Conservation (phyloP, 441 rosid genomes). For the Dalechampia spathulata region DNA sequence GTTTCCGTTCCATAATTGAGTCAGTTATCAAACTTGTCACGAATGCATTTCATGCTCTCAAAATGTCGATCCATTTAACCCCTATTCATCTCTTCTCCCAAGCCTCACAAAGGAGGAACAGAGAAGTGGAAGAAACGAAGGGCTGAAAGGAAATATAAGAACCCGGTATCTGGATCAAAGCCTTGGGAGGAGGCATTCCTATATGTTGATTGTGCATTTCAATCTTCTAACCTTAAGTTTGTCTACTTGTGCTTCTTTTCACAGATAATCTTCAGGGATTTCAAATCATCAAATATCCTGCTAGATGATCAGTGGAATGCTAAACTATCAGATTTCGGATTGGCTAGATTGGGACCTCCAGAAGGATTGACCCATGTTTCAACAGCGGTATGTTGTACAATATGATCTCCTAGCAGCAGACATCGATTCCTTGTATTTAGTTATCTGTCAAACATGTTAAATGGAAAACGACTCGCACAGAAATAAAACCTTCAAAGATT, state of each 20-base stretch:
- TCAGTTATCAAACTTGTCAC: too few species aligned
- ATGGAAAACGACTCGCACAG: neutral
- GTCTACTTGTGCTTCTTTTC: slow-evolving; percentile 1
- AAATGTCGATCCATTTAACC: too few species aligned
- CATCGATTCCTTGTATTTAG: neutral
- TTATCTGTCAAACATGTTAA: neutral
- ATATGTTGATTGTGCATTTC: too few species aligned
- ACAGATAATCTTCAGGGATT: slow-evolving; percentile 86
- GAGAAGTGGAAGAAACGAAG: too few species aligned
- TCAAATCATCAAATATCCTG: slow-evolving; percentile 88
- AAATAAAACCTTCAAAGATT: slow-evolving; percentile 3
- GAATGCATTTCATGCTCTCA: too few species aligned
- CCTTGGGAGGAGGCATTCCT: too few species aligned
- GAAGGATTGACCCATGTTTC: slow-evolving; percentile 93
- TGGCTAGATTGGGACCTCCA: slow-evolving; percentile 85
- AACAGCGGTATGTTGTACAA: slow-evolving; percentile 51
- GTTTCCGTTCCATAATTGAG: neutral
- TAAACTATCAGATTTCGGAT: slow-evolving; percentile 88
- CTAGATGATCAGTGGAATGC: slow-evolving; percentile 87
- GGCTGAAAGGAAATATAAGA: too few species aligned
- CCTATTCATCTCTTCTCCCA: too few species aligned
- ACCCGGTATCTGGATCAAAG: too few species aligned
- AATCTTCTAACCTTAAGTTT: neutral
- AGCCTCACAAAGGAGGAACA: too few species aligned
- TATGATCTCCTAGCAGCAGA: neutral